Evolutionary conservation across 2,329 filamentous ascomycete genomes (phyloP), one percentile per base, ranked within the genome.

Genomic region (Chaetomium strumarium): DNA sequence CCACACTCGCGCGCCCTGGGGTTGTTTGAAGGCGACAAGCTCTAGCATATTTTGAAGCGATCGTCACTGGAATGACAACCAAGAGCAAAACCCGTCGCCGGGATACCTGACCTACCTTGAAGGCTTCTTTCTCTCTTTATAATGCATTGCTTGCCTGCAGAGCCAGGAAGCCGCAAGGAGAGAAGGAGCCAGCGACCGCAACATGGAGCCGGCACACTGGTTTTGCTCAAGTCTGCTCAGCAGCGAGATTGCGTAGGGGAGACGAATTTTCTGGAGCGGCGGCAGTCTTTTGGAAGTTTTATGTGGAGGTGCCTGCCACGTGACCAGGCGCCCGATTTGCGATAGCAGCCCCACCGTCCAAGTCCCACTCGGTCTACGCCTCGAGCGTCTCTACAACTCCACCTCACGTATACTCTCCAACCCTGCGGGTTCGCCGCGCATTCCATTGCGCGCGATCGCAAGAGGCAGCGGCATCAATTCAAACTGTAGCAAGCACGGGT

Each of bases 1-100:
- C 80, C 80, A 83, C 80, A 83, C 80, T 79, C 80, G 77, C 75
- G 67, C 79, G 78, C 73, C 75, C 73, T 81, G 69, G 72, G 63
- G 66, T 65, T 63, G 65, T 67, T 70, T 67, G 68, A 67, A 75
- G 72, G 71, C 79, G 80, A 74, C 77, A 81, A 81, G 80, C 79
- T 83, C 80, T 83, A 83, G 80, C 80, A 79, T 74, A 71, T 73
- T 73, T 79, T 70, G 78, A 83, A 83, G 80, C 78, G 65, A 40
- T 38, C 3, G 24, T 16, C 7, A 12, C 12, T 13, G 5, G 19
- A 34, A 20, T 13, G 14, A 30, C 11, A 14, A 19, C 7, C 14
- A 12, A 42, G 16, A 39, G 16, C 14, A 39, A 17, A n/a, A 39
- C 8, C 12, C 13, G 8, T 16, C 34, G n/a, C 14, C 34, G 7